Conservation (phyloP, 306 rosid genomes). For the Fragaria vesca region DNA sequence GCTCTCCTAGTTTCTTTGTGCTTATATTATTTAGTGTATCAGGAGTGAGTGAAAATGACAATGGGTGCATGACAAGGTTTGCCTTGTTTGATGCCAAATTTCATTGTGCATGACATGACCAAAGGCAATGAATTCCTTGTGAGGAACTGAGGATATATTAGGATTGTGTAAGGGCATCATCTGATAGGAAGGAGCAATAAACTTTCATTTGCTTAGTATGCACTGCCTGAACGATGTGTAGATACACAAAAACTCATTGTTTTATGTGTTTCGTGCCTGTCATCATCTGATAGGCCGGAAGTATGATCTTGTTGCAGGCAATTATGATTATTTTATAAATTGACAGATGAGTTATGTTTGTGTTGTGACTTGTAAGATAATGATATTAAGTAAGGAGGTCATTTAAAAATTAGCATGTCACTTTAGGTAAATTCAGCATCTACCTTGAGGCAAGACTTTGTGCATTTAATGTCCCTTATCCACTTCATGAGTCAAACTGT, state of each 20-base stretch:
- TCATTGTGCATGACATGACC: neutral
- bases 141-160: neutral
- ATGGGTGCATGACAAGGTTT: neutral
- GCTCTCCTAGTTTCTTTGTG: conserved; percentile 23
- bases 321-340: neutral
- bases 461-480: neutral
- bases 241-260: neutral
- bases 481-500: neutral
- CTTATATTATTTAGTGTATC: neutral
- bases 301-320: neutral
- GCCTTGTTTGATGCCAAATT: neutral
- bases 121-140: neutral
- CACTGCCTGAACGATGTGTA: neutral
- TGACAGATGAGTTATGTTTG: neutral
- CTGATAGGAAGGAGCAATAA: conserved; percentile 1
- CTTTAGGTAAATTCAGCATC: conserved; percentile 5
- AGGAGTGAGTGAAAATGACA: conserved; percentile 10
- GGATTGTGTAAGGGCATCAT: neutral
- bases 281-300: neutral
- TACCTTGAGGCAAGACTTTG: neutral
- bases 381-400: neutral
- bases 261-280: neutral
- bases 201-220: neutral
- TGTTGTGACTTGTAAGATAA: neutral
- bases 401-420: neutral